Evolutionary conservation across 331 rosid species (phyloP).

Genomic region (Malus hybrid): DNA sequence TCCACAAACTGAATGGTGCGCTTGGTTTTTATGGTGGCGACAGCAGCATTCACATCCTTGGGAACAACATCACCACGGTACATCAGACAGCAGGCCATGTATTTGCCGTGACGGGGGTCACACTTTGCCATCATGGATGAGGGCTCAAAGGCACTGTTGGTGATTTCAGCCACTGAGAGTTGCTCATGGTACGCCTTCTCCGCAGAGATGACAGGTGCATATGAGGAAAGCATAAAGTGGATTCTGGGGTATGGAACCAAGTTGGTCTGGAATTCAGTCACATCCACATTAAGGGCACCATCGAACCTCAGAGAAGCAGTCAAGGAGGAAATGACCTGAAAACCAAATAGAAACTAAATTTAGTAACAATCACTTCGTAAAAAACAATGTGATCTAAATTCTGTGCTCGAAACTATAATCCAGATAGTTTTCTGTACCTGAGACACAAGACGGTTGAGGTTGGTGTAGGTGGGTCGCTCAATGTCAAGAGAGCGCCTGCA

Average conservation of each 20-base stretch:
- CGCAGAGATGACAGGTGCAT: conserved; percentile 81
- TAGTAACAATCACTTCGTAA: neutral
- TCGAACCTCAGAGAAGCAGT: conserved; percentile 86
- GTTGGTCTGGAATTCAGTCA: conserved; percentile 87
- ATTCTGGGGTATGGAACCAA: conserved; percentile 86
- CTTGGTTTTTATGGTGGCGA: conserved; percentile 81
- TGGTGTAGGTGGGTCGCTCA: conserved; percentile 39
- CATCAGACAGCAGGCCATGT: conserved; percentile 92
- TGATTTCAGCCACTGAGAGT: conserved; percentile 81
- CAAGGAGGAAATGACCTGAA: conserved; percentile 78
- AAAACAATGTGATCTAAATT: neutral
- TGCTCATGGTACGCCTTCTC: conserved; percentile 89
- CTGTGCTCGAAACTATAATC: neutral
- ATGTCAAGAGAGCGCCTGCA: conserved; percentile 42
- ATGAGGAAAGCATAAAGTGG: conserved; percentile 93
- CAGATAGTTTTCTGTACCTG: conserved; percentile 14
- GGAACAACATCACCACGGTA: conserved; percentile 95
- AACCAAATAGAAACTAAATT: neutral
- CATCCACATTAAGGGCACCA: conserved; percentile 88
- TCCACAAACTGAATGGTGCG: conserved; percentile 86
- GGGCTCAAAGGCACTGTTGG: conserved; percentile 89
- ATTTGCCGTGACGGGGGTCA: conserved; percentile 89
- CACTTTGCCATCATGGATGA: conserved; percentile 97
- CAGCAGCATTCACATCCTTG: conserved; percentile 87
- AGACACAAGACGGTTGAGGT: conserved; percentile 36